Evolutionary conservation across 164 flowering plant species (phyloP), one percentile per base, ranked within the genome.

Genomic region (Macadamia tetraphylla): DNA sequence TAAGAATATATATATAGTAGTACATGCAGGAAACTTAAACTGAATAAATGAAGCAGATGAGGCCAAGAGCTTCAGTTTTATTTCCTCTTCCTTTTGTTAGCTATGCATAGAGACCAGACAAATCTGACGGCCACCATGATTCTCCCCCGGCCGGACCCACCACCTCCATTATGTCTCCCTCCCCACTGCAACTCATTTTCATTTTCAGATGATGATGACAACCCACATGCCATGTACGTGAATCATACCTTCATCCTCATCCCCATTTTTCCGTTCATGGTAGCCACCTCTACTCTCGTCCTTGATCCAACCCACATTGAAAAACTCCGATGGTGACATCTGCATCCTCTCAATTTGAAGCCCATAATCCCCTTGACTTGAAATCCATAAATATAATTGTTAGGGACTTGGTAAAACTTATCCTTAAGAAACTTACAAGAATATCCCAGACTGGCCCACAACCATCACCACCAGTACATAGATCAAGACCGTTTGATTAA

Each of bases 61-160:
- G 14, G 57, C 57, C 57, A 53, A 53, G 17, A 46, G 51, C 13
- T 46, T 1, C 1, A 46, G 1, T 11, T 46, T 46, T 43, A 43
- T 46, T 8, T 46, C 13, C 13, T 46, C 51, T 51, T 71, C 73
- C 7, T 67, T 66, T 17, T 63, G 48, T 74, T 71, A 32, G 69
- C 78, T 0, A 12, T 66, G 74, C 78, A 66, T 64, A 14, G 46
- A 70, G 52, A 63, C 63, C 58, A 72, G 76, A 72, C 76, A 69
- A 78, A 42, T 74, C 53, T 40, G 48, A 74, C 32, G 77, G 70
- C 48, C 64, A 42, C 35, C 67, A 70, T 69, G 67, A 59, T 46
- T 23, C 53, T 29, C 4, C 10, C 1, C 10, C 1, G 3, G 44
- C 57, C 70, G 77, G 75, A 23, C 73, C 80, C 66, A 62, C 69